Base-by-base conservation (phyloP, 1,139 yeast species). In the Meyerozyma elateridarum region DNA sequence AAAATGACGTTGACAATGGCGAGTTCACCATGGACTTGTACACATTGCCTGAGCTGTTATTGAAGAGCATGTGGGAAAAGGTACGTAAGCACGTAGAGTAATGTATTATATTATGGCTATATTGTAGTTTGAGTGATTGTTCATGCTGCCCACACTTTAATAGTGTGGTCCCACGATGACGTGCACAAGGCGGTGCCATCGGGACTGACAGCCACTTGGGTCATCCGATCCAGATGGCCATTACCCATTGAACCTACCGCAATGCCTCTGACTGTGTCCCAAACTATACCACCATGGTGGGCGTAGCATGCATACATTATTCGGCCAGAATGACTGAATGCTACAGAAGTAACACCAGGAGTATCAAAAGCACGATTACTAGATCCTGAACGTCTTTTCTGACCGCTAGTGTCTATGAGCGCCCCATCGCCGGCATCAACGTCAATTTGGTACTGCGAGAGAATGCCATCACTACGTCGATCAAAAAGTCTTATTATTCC, bases 21-120 rank as follows among this genome's bases (percentile, higher is more conserved):
- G 98, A 91, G 64, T 91, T 91, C 58, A 89, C 95, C 38, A 87
- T 91, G 85, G 98, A 91, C 61, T 71, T 91, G 49, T 89, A 79
- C 58, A 89, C 97, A 27, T 70, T 91, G 47, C 98, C 98, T 14
- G 97, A 89, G 55, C 79, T 87, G 26, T 70, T 91, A 54, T 74
- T 91, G 58, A 87, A 84, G 62, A 85, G 95, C 70, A 71, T 91
- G 59, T 88, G 95, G 94, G 97, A 91, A 47, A 89, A 85, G 12
- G 27, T 24, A 15, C 27, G 27, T 11, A 9, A 18, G 18, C 15
- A 24, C 30, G 48, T 44, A 21, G 39, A 41, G 32, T 40, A 40
- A 44, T 25, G 28, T 15, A 25, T 14, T 14, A 12, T 25, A 15
- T 15, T 14, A 25, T 11, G n/a, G 18, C 16, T 16, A 11, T 13